Evolutionary conservation across 2,329 filamentous ascomycete genomes (phyloP).

Genomic region (Albifimbria verrucaria): DNA sequence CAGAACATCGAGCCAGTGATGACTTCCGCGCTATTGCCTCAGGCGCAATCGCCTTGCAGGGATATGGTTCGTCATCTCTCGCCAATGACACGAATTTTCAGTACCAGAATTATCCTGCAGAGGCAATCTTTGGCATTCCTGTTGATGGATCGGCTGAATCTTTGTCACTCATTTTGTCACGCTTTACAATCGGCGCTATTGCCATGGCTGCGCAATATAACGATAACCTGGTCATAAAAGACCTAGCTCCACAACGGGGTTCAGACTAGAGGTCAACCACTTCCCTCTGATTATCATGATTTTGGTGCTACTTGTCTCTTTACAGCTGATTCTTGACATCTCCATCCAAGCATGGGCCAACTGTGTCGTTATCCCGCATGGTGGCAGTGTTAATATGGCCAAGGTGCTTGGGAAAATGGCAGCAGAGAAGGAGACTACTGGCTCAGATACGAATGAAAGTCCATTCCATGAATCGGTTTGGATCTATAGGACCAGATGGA

Average conservation of each 20-base stretch:
- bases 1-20: background rate
- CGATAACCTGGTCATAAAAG: background rate
- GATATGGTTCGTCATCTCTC: background rate
- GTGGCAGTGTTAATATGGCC: slow-evolving; percentile 9
- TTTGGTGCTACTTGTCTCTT: background rate
- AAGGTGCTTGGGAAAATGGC: background rate
- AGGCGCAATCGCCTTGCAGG: background rate
- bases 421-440: background rate
- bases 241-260: background rate
- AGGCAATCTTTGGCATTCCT: background rate
- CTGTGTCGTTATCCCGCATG: background rate
- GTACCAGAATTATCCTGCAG: background rate
- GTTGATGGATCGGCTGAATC: background rate
- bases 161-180: background rate
- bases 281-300: background rate
- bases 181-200: background rate
- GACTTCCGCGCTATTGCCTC: background rate
- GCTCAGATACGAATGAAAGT: too few relatives aligned
- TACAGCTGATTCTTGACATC: background rate
- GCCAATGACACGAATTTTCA: background rate
- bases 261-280: background rate
- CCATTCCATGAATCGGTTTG: too few relatives aligned
- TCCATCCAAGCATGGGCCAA: background rate
- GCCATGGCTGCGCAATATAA: background rate
- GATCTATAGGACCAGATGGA: too few relatives aligned